Percentiles rank a stretch among this genome's conserved stretches.
Conservation (phyloP, 1,139 yeast species). For the Saccharomyces hybrid region DNA sequence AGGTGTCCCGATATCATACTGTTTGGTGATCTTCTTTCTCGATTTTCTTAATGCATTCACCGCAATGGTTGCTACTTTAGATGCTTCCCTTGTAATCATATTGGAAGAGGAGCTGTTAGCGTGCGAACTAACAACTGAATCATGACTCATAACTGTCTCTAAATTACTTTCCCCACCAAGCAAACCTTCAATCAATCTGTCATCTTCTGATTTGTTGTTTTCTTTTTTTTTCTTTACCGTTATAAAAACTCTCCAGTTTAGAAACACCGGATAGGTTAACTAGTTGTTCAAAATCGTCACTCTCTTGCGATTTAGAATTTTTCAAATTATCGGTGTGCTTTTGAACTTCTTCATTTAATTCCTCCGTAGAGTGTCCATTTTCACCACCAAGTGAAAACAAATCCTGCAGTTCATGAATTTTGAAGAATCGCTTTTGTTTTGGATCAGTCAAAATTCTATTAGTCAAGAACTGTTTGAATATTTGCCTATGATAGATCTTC, state of each 20-base stretch:
- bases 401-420: constrained; percentile 85
- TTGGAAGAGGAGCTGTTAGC: constrained; percentile 43
- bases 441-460: constrained; percentile 94
- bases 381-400: constrained; percentile 78
- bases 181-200: constrained; percentile 64
- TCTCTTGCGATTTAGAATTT: constrained; percentile 31
- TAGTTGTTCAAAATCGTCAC: constrained; percentile 51
- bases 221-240: constrained; percentile 44
- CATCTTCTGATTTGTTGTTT: constrained; percentile 41
- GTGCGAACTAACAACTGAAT: constrained; percentile 55
- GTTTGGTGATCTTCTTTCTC: constrained; percentile 48
- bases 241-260: constrained; percentile 40
- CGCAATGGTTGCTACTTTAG: constrained; percentile 68
- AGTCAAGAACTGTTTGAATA: constrained; percentile 87
- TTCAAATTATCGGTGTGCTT: constrained; percentile 25
- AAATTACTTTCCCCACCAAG: constrained; percentile 63
- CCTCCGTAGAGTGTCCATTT: constrained; percentile 42
- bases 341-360: constrained; percentile 28
- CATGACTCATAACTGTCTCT: constrained; percentile 57
- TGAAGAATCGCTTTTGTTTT: constrained; percentile 85
- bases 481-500: constrained; percentile 91
- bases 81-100: constrained; percentile 68
- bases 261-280: constrained; percentile 43
- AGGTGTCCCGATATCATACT: constrained; percentile 69
- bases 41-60: constrained; percentile 65